Evolutionary conservation across 768 basidiomycete genomes (phyloP), one percentile per base, ranked within the genome.

Genomic region (Psilocybe tampanensis): DNA sequence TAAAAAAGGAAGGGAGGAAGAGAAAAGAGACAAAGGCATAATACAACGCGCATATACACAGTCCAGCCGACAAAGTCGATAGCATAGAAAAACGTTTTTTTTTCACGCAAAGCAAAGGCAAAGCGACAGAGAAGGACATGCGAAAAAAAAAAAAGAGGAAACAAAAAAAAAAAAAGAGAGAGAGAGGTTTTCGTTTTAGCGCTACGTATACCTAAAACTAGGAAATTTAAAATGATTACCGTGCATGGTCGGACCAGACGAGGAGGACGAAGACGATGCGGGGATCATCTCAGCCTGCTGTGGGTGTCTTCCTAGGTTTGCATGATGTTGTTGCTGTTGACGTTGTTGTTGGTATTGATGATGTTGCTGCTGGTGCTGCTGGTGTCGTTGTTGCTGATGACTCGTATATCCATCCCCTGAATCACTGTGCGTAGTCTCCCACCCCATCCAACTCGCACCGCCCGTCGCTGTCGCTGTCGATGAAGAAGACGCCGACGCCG

Each of bases 131-230:
- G 32, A 47, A 19, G 21, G 18, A 13, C 13, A 52, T 26, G 23
- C 11, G 23, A 15, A 23, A 47, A 49, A 23, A 18, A 34, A 4
- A 52, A 44, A 48, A 63, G 54, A 59, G 60, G 39, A 55, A 55
- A 56, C 5, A 4, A 29, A 29, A 4, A 54, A 59, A 58, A 50
- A 66, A 58, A 60, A 64, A 47, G 36, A 55, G 47, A 43, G 47
- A 43, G 51, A 39, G 15, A 39, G 36, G 15, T 5, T 3, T 39
- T 13, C 36, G 12, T 39, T 68, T 72, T 71, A 73, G 70, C 67
- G 60, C 67, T 69, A 72, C 62, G 63, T 64, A 66, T 70, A 66
- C 58, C 66, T 68, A 67, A 68, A 63, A 60, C 68, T 68, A 62
- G 62, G 61, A 62, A 65, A 61, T 66, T 64, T 61, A 65, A 68